These are phyloP conservation scores for Petunia secreta DNA, from an alignment of 257 asterid genomes.

Conservation along the genomic window DNA sequence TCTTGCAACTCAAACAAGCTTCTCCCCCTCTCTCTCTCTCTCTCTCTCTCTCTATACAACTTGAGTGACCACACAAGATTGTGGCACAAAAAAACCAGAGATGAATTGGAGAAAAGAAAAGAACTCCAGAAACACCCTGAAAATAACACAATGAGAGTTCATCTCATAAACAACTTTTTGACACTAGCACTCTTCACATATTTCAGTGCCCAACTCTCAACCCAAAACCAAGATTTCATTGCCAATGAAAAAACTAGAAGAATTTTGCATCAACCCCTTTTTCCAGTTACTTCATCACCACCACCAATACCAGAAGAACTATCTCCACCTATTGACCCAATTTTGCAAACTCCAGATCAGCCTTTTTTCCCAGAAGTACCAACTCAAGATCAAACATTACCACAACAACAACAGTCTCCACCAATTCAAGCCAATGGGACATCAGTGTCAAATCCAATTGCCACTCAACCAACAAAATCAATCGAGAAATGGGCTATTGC, in stretches of 20 bases:
- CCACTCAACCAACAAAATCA: slow-evolving; percentile 41
- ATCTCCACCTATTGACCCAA: slow-evolving; percentile 44
- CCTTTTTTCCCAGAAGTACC: slow-evolving; percentile 90
- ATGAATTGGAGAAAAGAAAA: slow-evolving; percentile 14
- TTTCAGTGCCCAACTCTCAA: neutral
- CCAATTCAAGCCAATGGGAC: slow-evolving; percentile 43
- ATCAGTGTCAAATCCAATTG: slow-evolving; percentile 43
- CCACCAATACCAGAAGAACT: slow-evolving; percentile 44
- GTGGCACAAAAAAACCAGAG: neutral
- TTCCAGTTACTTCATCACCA: slow-evolving; percentile 49
- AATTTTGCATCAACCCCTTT: slow-evolving; percentile 85
- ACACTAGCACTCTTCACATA: slow-evolving; percentile 34
- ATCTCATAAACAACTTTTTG: slow-evolving; percentile 41
- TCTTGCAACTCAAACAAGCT: slow-evolving; percentile 65
- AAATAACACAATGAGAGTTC: slow-evolving; percentile 31
- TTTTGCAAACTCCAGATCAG: slow-evolving; percentile 62
- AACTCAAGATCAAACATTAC: slow-evolving; percentile 43
- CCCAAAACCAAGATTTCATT: slow-evolving; percentile 33
- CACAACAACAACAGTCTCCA: slow-evolving; percentile 40
- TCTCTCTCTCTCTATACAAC: slow-evolving; percentile 17
- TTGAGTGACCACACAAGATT: neutral
- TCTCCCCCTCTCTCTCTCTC: slow-evolving; percentile 47
- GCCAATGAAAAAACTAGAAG: slow-evolving; percentile 46
- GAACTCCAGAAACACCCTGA: neutral
- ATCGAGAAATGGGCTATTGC: slow-evolving; percentile 65